phyloP scores from a whole-genome alignment of 2,329 filamentous ascomycete genomes.

The Gnomoniopsis sp. region DNA sequence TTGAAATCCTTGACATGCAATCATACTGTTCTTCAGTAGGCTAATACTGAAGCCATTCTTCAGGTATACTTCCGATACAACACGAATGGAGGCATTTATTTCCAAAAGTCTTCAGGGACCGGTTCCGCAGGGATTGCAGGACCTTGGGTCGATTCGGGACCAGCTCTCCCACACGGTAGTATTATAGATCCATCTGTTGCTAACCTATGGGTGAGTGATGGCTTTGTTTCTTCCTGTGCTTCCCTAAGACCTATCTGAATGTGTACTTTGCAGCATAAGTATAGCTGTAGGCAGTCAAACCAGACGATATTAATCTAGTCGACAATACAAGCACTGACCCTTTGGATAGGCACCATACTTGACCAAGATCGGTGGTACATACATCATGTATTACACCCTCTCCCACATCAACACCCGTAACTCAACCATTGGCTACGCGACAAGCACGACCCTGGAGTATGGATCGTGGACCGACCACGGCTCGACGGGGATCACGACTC shows the following conservation, averaged over 20 bases:
- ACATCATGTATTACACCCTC: not conserved
- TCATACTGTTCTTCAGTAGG: not conserved
- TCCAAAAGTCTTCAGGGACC: not conserved
- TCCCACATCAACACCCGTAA: not conserved
- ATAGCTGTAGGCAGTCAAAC: not conserved
- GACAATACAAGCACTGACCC: not conserved
- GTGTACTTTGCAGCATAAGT: not conserved
- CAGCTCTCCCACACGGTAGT: not conserved
- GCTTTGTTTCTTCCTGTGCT: not conserved
- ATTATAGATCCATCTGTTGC: not conserved
- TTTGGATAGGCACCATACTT: not conserved
- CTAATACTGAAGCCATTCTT: not conserved
- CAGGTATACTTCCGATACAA: not conserved
- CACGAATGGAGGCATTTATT: not conserved
- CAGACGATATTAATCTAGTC: not conserved
- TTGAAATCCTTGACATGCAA: not conserved
- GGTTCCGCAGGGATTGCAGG: not conserved
- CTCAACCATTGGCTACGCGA: not conserved
- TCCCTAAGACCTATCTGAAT: not conserved
- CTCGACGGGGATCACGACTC: not conserved
- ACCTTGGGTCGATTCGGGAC: not conserved
- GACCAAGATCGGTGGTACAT: not conserved
- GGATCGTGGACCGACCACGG: not conserved
- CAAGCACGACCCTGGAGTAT: not conserved
- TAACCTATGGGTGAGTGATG: not conserved